phyloP scores from a whole-genome alignment of 2,329 filamentous ascomycete species.

The Exophiala oligosperma region DNA sequence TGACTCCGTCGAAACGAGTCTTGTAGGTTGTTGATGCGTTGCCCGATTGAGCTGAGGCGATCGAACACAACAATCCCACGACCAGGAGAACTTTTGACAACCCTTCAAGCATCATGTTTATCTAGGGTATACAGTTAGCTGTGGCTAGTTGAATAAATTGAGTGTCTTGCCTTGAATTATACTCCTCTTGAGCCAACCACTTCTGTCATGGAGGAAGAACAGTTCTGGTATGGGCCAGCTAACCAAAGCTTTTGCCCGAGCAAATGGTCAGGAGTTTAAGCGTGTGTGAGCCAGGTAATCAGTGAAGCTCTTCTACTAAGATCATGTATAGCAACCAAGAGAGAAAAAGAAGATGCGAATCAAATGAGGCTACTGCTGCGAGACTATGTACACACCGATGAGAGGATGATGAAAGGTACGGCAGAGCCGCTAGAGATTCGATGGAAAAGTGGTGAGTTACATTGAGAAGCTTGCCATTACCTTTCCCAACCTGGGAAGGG shows the following conservation, averaged over 20 bases:
- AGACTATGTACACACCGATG: not conserved
- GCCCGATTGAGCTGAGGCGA: conserved; percentile 13
- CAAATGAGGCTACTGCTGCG: not conserved
- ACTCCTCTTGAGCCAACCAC: too few species aligned
- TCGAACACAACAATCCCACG: conserved; percentile 1
- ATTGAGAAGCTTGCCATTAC: not conserved
- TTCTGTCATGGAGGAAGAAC: too few species aligned
- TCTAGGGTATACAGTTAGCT: conserved; percentile 1
- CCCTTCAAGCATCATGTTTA: conserved; percentile 1
- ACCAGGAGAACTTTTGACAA: conserved; percentile 1
- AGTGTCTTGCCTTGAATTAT: not conserved
- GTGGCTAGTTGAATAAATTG: too few species aligned
- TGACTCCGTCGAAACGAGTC: conserved; percentile 54
- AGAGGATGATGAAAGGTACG: too few species aligned
- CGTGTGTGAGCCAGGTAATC: too few species aligned
- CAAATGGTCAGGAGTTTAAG: too few species aligned
- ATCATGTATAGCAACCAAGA: too few species aligned
- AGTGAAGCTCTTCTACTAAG: too few species aligned
- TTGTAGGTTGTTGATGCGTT: conserved; percentile 39
- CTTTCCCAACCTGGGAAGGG: not conserved
- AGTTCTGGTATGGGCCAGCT: too few species aligned
- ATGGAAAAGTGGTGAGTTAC: not conserved
- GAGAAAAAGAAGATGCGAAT: too few species aligned
- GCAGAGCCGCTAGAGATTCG: not conserved
- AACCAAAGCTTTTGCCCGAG: too few species aligned